Conservation (phyloP, 2,329 filamentous ascomycete species). For the Alternaria sp. region DNA sequence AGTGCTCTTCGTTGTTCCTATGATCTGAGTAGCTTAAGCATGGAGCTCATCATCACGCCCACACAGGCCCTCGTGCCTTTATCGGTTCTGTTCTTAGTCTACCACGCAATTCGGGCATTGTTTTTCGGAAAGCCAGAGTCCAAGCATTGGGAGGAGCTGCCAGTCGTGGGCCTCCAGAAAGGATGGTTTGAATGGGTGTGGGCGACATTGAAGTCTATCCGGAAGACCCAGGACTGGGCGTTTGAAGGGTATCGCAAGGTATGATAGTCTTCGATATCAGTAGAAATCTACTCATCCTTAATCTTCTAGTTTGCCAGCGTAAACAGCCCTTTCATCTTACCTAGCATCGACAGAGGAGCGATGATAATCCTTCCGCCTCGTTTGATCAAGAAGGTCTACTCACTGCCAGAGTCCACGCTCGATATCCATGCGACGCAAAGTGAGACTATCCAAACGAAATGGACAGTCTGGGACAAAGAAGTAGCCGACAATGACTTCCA, state of each 20-base stretch:
- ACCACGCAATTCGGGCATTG: slow-evolving; percentile 14
- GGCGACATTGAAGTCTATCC: slow-evolving; percentile 16
- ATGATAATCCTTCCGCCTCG: slow-evolving; percentile 21
- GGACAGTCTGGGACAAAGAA: slow-evolving; percentile 21
- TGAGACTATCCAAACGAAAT: slow-evolving; percentile 24
- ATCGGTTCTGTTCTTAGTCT: slow-evolving; percentile 15
- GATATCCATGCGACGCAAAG: slow-evolving; percentile 20
- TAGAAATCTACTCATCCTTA: not conserved
- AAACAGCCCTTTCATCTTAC: slow-evolving; percentile 18
- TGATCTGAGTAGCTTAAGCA: not conserved
- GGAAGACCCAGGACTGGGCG: slow-evolving; percentile 19
- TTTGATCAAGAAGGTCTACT: slow-evolving; percentile 20
- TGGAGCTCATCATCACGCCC: slow-evolving; percentile 22
- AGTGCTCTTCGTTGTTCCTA: not conserved
- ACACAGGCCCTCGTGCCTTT: slow-evolving; percentile 19
- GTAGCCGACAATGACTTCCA: slow-evolving; percentile 20
- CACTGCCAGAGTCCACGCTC: slow-evolving; percentile 14
- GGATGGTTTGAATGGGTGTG: slow-evolving; percentile 19
- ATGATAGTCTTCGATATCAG: not conserved
- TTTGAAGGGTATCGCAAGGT: slow-evolving; percentile 23
- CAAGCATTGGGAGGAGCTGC: slow-evolving; percentile 17
- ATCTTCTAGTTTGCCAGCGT: slow-evolving; percentile 7
- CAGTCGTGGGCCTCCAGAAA: slow-evolving; percentile 13
- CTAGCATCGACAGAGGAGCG: slow-evolving; percentile 22
- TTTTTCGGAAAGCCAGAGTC: slow-evolving; percentile 12